Percentiles rank a stretch among this genome's conserved stretches.
phyloP scores from a whole-genome alignment of 495 filamentous ascomycete species.

The Wilcoxina mikolae region DNA sequence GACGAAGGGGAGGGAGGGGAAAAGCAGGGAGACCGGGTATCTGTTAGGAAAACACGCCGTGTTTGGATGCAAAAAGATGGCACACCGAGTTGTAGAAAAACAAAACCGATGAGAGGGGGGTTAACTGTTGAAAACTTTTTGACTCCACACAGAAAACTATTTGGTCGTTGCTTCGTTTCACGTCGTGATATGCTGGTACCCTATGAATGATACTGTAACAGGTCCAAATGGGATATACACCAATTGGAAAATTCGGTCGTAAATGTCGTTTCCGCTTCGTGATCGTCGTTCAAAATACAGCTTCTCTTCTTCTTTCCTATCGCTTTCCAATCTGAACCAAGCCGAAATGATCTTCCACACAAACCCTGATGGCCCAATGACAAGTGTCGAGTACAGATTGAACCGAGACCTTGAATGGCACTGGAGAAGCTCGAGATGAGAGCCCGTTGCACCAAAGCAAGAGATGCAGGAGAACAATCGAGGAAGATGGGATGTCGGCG shows the following conservation, averaged over 20 bases:
- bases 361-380: conserved; percentile 1
- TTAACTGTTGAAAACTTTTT: conserved; percentile 1
- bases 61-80: not conserved
- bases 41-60: not conserved
- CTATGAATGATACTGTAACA: not conserved
- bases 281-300: conserved; percentile 28
- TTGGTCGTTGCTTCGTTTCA: conserved; percentile 41
- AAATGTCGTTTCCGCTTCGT: conserved; percentile 26
- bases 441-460: conserved; percentile 6
- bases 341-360: not conserved
- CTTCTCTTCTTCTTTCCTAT: conserved; percentile 25
- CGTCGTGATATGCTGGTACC: conserved; percentile 35
- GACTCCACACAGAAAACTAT: conserved; percentile 19
- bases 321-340: conserved; percentile 9
- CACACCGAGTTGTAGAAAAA: conserved; percentile 3
- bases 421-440: conserved; percentile 26
- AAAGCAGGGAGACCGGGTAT: not conserved
- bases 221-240: not conserved
- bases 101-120: not conserved
- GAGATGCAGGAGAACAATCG: not conserved
- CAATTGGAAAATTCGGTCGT: conserved; percentile 24
- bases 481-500: not conserved
- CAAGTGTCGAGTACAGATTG: not conserved
- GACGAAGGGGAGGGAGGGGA: not conserved
- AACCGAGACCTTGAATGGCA: conserved; percentile 18